These are phyloP conservation scores for Musa acuminata DNA, from an alignment of 176 grass and related monocot genomes.

Conservation along the genomic window DNA sequence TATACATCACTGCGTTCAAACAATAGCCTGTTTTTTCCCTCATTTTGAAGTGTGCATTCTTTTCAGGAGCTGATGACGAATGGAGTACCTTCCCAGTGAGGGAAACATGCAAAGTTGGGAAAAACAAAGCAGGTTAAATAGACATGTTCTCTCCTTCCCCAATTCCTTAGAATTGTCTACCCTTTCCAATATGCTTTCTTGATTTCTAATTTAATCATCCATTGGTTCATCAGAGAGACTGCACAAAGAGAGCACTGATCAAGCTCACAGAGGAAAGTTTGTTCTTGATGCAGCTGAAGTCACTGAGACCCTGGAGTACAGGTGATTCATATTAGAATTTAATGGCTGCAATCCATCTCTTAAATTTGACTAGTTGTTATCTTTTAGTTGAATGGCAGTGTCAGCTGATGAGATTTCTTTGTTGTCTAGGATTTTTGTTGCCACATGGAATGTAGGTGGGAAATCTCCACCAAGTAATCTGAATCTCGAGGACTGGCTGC, in stretches of 20 bases:
- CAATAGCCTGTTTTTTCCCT: constrained; percentile 10
- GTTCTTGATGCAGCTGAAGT: constrained; percentile 35
- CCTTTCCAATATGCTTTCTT: background rate
- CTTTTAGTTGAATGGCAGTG: background rate
- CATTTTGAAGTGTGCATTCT: background rate
- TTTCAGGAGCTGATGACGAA: constrained; percentile 9
- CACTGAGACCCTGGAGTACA: constrained; percentile 66
- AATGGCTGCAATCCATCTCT: constrained; percentile 10
- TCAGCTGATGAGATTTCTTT: background rate
- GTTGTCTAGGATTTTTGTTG: constrained; percentile 56
- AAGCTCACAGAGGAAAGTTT: constrained; percentile 29
- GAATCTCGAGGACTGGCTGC: constrained; percentile 86
- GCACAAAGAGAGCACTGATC: background rate
- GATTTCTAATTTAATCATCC: background rate
- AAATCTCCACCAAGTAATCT: constrained; percentile 68
- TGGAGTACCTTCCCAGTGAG: constrained; percentile 61
- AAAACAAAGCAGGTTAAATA: constrained; percentile 76
- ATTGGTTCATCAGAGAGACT: background rate
- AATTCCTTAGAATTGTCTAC: constrained; percentile 15
- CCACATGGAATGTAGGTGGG: constrained; percentile 88
- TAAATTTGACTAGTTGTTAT: background rate
- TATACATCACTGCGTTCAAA: background rate
- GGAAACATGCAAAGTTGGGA: constrained; percentile 55
- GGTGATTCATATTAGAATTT: constrained; percentile 26
- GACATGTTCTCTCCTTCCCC: constrained; percentile 25